These are phyloP conservation scores for Chlamydomonas sphaeroides DNA, from an alignment of 139 green algal genomes.

Conservation along the genomic window DNA sequence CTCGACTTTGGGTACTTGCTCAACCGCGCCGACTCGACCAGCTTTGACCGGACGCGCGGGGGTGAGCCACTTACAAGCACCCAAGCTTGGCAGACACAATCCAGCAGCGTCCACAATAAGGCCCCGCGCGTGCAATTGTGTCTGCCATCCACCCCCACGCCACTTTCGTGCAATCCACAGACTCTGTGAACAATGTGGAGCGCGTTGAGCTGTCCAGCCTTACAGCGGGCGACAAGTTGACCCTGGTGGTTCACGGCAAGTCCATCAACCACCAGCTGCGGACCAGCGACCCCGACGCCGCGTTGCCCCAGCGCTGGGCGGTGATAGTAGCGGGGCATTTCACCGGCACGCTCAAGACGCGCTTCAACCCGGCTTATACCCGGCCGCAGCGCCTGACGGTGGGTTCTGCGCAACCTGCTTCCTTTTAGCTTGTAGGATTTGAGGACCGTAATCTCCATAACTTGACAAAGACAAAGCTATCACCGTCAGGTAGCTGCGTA, in stretches of 20 bases:
- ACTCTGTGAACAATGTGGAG: neutral
- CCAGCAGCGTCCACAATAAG: neutral
- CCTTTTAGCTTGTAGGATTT: no score
- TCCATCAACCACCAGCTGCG: neutral
- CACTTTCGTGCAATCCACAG: neutral
- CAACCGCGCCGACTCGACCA: no score
- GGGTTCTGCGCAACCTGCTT: no score
- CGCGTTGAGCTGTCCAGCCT: neutral
- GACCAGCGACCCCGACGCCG: neutral
- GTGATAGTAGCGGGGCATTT: constrained; percentile 10
- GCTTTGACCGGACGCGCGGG: no score
- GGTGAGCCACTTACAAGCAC: no score
- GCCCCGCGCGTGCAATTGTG: no score
- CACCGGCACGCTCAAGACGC: constrained; percentile 11
- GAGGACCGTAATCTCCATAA: no score
- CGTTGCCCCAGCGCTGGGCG: constrained; percentile 16
- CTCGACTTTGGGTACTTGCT: neutral
- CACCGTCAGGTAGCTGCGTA: no score
- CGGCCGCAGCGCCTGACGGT: no score
- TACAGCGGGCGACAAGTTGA: neutral
- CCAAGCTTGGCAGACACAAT: neutral
- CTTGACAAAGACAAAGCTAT: no score
- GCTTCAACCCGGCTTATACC: neutral
- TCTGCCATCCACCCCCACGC: no score
- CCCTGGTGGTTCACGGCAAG: neutral